Conservation (phyloP, 805 yeast genomes). For the Ogataea haglerorum region DNA sequence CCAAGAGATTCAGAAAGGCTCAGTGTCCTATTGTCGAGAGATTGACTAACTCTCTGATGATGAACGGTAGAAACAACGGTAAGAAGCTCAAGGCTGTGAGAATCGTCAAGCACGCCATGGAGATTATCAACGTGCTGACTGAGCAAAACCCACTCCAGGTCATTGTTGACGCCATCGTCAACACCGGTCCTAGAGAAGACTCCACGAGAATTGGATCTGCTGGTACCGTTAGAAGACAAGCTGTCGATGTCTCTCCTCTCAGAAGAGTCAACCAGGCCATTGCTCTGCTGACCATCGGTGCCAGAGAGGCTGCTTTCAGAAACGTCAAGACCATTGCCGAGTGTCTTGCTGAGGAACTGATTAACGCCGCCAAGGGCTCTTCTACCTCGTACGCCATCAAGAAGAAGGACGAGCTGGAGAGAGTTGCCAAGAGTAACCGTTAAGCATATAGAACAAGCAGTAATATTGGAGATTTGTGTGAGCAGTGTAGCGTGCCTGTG, state of each 20-base stretch:
- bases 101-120: conserved; percentile 98
- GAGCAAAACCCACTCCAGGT: conserved; percentile 99
- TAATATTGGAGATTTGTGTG: conserved; percentile 4
- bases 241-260: conserved; percentile 99
- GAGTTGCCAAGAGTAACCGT: conserved; percentile 99
- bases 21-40: conserved; percentile 99
- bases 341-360: conserved; percentile 99
- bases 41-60: conserved; percentile 99
- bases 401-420: conserved; percentile 99
- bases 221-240: conserved; percentile 99
- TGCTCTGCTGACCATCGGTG: conserved; percentile 97
- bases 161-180: conserved; percentile 97
- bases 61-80: conserved; percentile 99
- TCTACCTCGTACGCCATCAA: conserved; percentile 99
- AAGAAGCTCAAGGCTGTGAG: conserved; percentile 99
- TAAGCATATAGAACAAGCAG: conserved; percentile 40
- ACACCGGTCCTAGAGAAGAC: conserved; percentile 99
- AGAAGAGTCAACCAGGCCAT: conserved; percentile 99
- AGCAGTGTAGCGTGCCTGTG: background rate
- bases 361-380: conserved; percentile 99
- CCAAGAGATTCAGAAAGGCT: conserved; percentile 99
- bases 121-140: conserved; percentile 94
- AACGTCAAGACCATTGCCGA: conserved; percentile 99
- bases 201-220: conserved; percentile 99
- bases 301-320: conserved; percentile 99